A percentile compares a stretch with the other conserved stretches of the same genome.
Conservation (phyloP, 2,329 filamentous ascomycete species). For the Alternaria sp. region DNA sequence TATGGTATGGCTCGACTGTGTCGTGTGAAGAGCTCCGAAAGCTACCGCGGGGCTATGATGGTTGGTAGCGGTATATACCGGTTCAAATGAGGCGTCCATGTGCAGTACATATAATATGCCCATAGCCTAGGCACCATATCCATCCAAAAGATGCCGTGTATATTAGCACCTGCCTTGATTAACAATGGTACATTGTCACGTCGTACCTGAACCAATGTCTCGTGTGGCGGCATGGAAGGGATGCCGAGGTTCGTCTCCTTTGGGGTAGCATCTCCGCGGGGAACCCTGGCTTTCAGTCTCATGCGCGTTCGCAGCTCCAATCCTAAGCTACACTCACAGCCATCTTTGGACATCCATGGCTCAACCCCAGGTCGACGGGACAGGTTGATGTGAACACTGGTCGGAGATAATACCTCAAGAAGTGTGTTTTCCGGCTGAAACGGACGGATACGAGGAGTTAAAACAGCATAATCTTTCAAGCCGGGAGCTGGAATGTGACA, state of each 20-base stretch:
- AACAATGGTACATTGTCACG: conserved; percentile 24
- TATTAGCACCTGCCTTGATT: conserved; percentile 23
- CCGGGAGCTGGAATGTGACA: not conserved
- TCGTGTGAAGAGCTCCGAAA: conserved; percentile 9
- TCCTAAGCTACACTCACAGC: not conserved
- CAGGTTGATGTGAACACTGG: conserved; percentile 1
- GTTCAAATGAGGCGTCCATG: not conserved
- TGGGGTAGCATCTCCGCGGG: conserved; percentile 29
- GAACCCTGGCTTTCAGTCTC: conserved; percentile 19
- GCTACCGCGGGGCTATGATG: conserved; percentile 12
- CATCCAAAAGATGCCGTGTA: conserved; percentile 15
- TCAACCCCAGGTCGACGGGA: not conserved
- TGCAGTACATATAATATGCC: conserved; percentile 23
- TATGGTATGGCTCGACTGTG: conserved; percentile 3
- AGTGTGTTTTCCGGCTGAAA: not conserved
- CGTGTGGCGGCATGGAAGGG: conserved; percentile 2
- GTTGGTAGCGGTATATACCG: conserved; percentile 2
- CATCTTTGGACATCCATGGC: not conserved
- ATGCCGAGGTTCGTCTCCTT: conserved; percentile 33
- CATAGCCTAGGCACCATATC: conserved; percentile 21
- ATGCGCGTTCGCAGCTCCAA: conserved; percentile 1
- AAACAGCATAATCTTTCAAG: not conserved
- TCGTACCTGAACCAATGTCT: conserved; percentile 24
- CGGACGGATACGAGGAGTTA: not conserved
- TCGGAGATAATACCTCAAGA: not conserved